Evolutionary conservation across 2,329 filamentous ascomycete genomes (phyloP), one percentile per base, ranked within the genome.

Genomic region (Clarireedia homoeocarpa): DNA sequence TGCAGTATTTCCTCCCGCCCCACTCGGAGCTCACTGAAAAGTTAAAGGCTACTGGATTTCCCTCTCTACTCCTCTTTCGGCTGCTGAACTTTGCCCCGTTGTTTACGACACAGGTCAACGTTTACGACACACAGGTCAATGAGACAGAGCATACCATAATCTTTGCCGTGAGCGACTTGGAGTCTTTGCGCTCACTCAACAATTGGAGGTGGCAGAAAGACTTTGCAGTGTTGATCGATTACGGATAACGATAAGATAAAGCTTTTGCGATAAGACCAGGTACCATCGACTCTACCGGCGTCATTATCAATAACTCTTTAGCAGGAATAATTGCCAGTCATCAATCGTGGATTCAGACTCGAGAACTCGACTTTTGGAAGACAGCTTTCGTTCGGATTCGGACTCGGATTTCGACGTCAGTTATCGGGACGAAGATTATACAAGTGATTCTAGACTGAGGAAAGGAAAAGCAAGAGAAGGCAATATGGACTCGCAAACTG

Each of bases 151-250:
- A 34, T 20, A 5, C 4, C 39, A 42, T 42, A 39, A 60, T 54
- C 61, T 57, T 57, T 47, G 5, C 58, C 66, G 65, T 67, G 64
- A 65, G 65, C 65, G 67, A 69, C 67, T 69, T 69, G 57, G 64
- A 67, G 67, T 69, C 67, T 69, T 69, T 69, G 67, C 67, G 66
- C 65, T 68, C 63, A 62, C 61, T 66, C 53, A 20, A 36, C 53
- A 48, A 45, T 20, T 17, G 34, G 34, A 55, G 61, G 59, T 57
- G 45, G 59, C 54, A 67, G 63, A 69, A 68, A 67, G 67, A 67
- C 66, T 69, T 64, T 53, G 53, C 56, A 26, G 46, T 40, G 10
- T 30, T 15, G 6, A 12, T 45, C 36, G 20, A 15, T 30, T 17
- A 40, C 51, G 17, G 27, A 12, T 51, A 23, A 26, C 27, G n/a